phyloP scores from a whole-genome alignment of 164 flowering plant species.

The Tetracentron sinense region DNA sequence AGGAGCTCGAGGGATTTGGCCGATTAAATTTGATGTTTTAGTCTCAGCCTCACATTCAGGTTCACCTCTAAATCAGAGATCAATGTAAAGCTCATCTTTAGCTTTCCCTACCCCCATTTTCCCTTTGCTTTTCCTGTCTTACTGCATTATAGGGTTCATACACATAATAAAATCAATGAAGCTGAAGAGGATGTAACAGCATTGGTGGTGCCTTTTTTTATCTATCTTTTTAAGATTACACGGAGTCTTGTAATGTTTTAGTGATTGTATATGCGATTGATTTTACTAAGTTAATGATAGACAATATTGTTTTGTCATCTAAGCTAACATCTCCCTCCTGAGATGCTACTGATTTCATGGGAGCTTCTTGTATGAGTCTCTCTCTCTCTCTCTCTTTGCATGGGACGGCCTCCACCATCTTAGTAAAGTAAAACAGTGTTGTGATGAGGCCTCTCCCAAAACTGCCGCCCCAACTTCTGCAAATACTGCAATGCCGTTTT shows the following conservation, averaged over 20 bases:
- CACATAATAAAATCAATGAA: slow-evolving; percentile 5
- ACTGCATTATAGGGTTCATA: not conserved
- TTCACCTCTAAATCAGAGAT: not conserved
- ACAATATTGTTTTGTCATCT: not conserved
- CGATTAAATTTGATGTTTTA: not conserved
- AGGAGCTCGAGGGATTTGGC: not conserved
- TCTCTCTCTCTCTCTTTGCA: slow-evolving; percentile 21
- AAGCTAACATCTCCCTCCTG: not conserved
- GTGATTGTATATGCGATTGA: slow-evolving; percentile 5
- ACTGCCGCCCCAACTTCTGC: slow-evolving; percentile 92
- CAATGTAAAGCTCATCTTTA: not conserved
- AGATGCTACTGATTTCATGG: not conserved
- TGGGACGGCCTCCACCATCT: slow-evolving; percentile 88
- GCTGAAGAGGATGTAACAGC: no score
- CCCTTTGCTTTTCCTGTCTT: not conserved
- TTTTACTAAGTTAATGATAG: not conserved
- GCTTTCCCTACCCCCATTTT: not conserved
- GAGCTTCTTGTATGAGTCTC: not conserved
- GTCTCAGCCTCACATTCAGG: slow-evolving; percentile 5
- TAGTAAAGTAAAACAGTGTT: slow-evolving; percentile 88
- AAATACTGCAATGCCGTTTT: slow-evolving; percentile 78
- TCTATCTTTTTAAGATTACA: not conserved
- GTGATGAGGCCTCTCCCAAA: slow-evolving; percentile 65
- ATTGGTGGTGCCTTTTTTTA: not conserved
- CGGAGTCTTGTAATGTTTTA: slow-evolving; percentile 2